Base-by-base conservation (phyloP, 805 yeast species). In the Saccharomycopsis fermentans region DNA sequence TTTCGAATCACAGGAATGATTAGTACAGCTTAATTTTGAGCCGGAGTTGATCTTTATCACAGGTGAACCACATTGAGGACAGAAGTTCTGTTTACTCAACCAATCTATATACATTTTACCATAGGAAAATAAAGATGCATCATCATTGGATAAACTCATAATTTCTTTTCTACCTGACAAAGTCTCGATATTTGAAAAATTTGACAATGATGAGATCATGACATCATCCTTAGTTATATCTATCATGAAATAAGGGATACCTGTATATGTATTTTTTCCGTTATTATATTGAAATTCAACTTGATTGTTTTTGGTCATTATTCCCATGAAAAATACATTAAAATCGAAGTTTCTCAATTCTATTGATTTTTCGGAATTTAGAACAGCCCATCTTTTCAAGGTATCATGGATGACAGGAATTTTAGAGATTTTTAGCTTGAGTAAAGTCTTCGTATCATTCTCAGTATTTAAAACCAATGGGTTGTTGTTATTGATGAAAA, bases 81-180 rank as follows among this genome's bases (percentile, higher is more conserved):
- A 92, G 70, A 78, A 86, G 59, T 77, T 75, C 66, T 86, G 87
- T 56, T 89, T 81, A 57, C 72, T 70, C 53, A 87, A 74, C 97
- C 97, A 92, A 70, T 91, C 96, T 57, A 90, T 67, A 67, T 83
- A 87, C 83, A 87, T 89, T 59, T 85, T 81, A 0, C 88, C 92
- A 67, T 91, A 94, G 2, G 96, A 84, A 63, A 81, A 84, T 24
- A 90, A 68, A 2, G 89, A 81, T 0, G 90, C 86, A 55, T 85
- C 86, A 16, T 58, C 61, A 52, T 69, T 69, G 3, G 63, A 47
- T 50, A 71, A 52, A 6, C 63, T 62, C 43, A 67, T 63, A 32
- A 58, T 50, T 12, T 61, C 60, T 29, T 59, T 55, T 64, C 67
- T 60, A 16, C 26, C 36, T 9, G 16, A 11, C 12, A 54, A 37